phyloP scores from a whole-genome alignment of 202 grass and related monocot genomes.

The Panicum virgatum region DNA sequence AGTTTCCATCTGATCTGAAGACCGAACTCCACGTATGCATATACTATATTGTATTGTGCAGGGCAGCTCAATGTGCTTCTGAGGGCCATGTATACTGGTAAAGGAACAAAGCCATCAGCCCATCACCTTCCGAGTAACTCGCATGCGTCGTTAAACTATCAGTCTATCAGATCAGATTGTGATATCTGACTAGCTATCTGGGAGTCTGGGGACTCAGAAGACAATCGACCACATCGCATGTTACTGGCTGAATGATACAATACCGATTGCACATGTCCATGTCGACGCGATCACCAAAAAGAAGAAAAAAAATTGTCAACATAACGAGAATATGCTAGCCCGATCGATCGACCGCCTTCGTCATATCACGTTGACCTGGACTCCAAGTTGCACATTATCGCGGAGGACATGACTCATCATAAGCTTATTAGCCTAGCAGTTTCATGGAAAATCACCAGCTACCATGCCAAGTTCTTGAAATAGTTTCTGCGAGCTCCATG shows the following conservation, averaged over 20 bases:
- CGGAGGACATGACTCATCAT: background rate
- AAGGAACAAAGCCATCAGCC: background rate
- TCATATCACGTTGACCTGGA: conserved; percentile 8
- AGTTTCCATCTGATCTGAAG: conserved; percentile 11
- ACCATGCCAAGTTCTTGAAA: too few relatives aligned
- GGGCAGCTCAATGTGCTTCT: background rate
- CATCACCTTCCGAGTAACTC: conserved; percentile 34
- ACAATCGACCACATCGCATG: conserved; percentile 3
- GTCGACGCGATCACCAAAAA: background rate
- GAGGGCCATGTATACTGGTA: background rate
- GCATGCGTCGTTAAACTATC: conserved; percentile 24
- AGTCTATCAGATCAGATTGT: conserved; percentile 25
- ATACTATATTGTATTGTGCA: background rate
- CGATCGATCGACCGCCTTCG: background rate
- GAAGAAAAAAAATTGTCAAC: background rate
- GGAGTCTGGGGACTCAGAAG: background rate
- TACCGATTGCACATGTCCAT: conserved; percentile 39
- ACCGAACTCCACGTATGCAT: background rate
- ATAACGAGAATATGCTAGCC: background rate
- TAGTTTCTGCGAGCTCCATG: background rate
- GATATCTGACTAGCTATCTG: conserved; percentile 9
- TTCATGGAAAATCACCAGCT: conserved; percentile 32
- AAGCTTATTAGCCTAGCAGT: background rate
- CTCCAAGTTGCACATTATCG: background rate
- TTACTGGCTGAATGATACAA: conserved; percentile 15